Percentiles rank a stretch among this genome's conserved stretches.
phyloP scores from a whole-genome alignment of 2,329 filamentous ascomycete genomes.

The Malbranchea zuffiana region DNA sequence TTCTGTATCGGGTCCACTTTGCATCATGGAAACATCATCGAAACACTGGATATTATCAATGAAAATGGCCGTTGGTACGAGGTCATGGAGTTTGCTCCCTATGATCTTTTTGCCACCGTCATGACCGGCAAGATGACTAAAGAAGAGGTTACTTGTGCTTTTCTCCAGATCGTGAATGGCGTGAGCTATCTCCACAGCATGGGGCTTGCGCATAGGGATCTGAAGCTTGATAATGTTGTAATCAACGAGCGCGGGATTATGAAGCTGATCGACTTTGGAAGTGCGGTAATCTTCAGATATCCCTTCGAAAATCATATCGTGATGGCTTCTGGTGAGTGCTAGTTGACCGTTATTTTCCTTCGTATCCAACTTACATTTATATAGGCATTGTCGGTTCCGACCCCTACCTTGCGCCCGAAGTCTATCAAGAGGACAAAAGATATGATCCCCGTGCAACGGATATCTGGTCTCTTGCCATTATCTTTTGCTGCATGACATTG shows the following conservation, averaged over 20 bases:
- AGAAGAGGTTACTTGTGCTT: constrained; percentile 81
- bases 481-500: constrained; percentile 97
- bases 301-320: constrained; percentile 88
- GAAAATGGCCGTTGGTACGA: constrained; percentile 94
- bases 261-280: constrained; percentile 99
- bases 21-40: constrained; percentile 96
- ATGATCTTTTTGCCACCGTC: constrained; percentile 90
- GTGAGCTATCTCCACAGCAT: constrained; percentile 92
- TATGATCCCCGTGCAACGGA: constrained; percentile 92
- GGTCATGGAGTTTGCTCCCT: constrained; percentile 98
- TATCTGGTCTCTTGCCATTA: constrained; percentile 96
- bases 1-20: constrained; percentile 96
- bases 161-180: constrained; percentile 87
- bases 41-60: constrained; percentile 91
- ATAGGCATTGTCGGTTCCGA: constrained; percentile 73
- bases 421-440: constrained; percentile 84
- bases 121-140: constrained; percentile 97
- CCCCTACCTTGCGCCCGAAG: constrained; percentile 91
- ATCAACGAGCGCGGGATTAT: constrained; percentile 94
- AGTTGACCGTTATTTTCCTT: neutral
- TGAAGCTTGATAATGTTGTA: constrained; percentile 96
- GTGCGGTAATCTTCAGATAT: constrained; percentile 92
- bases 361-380: constrained; percentile 1
- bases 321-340: constrained; percentile 59
- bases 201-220: constrained; percentile 84